Evolutionary conservation across 257 asterid genomes (phyloP).

Genomic region (Solanum commersonii): DNA sequence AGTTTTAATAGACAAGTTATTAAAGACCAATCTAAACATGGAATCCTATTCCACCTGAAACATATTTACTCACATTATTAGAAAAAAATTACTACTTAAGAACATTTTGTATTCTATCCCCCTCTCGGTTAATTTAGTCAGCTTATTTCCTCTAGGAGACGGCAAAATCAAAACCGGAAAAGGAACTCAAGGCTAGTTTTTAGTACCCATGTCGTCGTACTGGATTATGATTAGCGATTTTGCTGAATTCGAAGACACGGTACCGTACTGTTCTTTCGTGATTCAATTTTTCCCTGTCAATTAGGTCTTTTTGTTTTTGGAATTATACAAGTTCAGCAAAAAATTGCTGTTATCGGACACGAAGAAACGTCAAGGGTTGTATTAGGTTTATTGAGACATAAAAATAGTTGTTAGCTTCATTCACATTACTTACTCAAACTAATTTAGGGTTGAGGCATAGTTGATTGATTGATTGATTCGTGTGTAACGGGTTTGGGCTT

Average conservation of each 20-base stretch:
- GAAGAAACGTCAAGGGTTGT: background rate
- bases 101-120: background rate
- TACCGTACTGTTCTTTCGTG: background rate
- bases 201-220: constrained; percentile 12
- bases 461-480: background rate
- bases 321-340: background rate
- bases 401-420: background rate
- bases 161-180: background rate
- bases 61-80: background rate
- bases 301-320: background rate
- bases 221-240: constrained; percentile 18
- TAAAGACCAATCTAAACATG: background rate
- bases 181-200: background rate
- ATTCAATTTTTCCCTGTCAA: background rate
- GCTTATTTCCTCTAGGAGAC: background rate
- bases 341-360: background rate
- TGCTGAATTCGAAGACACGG: constrained; percentile 29
- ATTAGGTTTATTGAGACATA: background rate
- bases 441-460: background rate
- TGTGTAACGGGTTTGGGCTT: background rate
- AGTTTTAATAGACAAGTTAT: background rate
- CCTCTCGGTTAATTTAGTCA: background rate
- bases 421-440: background rate
- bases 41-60: background rate
- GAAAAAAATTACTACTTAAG: background rate